These are phyloP conservation scores for Wickerhamiella sorbophila DNA, from an alignment of 805 yeast genomes.

Conservation along the genomic window DNA sequence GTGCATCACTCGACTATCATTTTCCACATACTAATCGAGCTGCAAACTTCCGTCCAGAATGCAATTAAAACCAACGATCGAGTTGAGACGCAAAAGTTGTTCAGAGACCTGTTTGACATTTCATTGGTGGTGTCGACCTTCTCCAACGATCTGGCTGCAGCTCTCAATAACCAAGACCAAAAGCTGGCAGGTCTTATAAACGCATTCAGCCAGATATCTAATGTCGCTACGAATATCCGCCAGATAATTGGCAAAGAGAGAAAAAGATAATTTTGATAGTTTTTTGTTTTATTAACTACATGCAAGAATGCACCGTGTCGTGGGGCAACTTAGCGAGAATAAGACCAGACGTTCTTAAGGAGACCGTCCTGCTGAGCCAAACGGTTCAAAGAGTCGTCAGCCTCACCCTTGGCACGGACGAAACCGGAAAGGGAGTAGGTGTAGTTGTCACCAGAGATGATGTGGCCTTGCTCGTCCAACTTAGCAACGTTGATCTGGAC, in stretches of 20 bases:
- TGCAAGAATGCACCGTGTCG: neutral
- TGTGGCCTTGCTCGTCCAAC: slow-evolving; percentile 94
- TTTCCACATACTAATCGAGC: neutral
- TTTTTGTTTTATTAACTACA: neutral
- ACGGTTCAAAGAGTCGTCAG: slow-evolving; percentile 98
- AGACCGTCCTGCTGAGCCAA: slow-evolving; percentile 98
- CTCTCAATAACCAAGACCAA: neutral
- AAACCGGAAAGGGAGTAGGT: slow-evolving; percentile 95
- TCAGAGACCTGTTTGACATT: neutral
- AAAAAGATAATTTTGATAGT: neutral
- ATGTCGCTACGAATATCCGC: too few species aligned
- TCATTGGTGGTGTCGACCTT: too few species aligned
- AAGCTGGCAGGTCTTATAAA: neutral
- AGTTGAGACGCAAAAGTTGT: neutral
- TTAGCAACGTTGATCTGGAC: slow-evolving; percentile 98
- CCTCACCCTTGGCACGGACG: slow-evolving; percentile 98
- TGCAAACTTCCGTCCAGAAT: neutral
- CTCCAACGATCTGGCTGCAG: neutral
- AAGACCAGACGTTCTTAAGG: slow-evolving; percentile 53
- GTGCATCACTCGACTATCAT: neutral
- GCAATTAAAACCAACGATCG: neutral
- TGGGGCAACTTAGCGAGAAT: slow-evolving; percentile 25
- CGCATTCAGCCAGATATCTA: neutral
- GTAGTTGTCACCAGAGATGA: slow-evolving; percentile 77
- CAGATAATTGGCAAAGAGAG: neutral